Evolutionary conservation across 2,329 filamentous ascomycete species (phyloP), one percentile per base, ranked within the genome.

Genomic region (Xylariales sp.): DNA sequence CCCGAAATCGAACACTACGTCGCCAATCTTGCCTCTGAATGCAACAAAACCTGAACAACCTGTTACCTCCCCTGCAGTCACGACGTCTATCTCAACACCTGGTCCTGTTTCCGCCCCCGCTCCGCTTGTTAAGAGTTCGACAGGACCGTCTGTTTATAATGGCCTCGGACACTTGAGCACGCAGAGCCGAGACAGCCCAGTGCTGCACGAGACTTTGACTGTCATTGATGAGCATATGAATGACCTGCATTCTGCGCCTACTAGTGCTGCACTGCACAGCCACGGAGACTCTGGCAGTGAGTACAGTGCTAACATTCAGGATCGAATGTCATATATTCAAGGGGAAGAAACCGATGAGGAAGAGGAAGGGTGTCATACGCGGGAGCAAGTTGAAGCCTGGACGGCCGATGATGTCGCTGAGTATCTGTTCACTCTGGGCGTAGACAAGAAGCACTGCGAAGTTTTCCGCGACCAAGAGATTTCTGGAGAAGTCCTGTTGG

Each of bases 201-300:
- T 96, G 34, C 85, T 97, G 70, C 89, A 90, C 57, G 90, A 97
- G 60, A 96, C 91, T 1, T 67, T 97, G 36, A 95, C 89, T 54
- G 91, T 97, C 41, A 97, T 97, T 53, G 85, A 97, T 59, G 91
- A 97, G 63, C 91, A 96, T 57, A 95, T 97, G 51, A 95, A 88
- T 29, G 86, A 95, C 58, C 77, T 97, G 46, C 69, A 76, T 44
- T 75, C 74, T 14, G 66, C 74, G 6, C 66, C 70, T 5, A 69
- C 63, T 43, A 74, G 67, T 43, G 74, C 77, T 18, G 61, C 58
- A 23, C 59, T 82, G 46, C 67, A 76, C 47, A 53, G 72, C 36
- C 63, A 72, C 29, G 88, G 81, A 45, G 88, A 94, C 59, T 94
- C 89, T 2, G 85, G 83, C 34, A 95, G 88, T 64, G 88, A 95